Evolutionary conservation across 2,329 filamentous ascomycete species (phyloP).

Genomic region (Onygena corvina): DNA sequence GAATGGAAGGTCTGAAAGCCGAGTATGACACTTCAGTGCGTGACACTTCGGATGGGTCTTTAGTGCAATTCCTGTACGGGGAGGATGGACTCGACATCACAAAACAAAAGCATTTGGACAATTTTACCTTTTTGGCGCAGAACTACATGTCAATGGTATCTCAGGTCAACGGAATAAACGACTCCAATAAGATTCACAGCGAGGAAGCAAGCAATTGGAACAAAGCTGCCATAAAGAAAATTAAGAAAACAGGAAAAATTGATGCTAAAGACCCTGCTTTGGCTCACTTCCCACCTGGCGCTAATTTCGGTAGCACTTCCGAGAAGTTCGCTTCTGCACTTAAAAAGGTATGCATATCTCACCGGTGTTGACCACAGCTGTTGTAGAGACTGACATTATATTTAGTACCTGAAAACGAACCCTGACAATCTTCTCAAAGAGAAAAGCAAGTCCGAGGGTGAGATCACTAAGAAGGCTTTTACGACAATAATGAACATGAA

Average conservation of each 20-base stretch:
- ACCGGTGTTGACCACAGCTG: background rate
- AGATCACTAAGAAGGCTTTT: conserved; percentile 57
- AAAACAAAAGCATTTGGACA: conserved; percentile 79
- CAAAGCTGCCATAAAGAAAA: conserved; percentile 62
- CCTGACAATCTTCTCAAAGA: conserved; percentile 47
- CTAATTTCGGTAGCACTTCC: conserved; percentile 67
- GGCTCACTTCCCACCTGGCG: conserved; percentile 60
- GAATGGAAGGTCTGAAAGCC: conserved; percentile 87
- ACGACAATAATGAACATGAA: conserved; percentile 80
- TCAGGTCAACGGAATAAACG: conserved; percentile 55
- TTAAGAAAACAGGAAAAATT: conserved; percentile 57
- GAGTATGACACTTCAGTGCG: conserved; percentile 90
- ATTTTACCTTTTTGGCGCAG: conserved; percentile 81
- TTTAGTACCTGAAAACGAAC: conserved; percentile 65
- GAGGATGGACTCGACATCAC: conserved; percentile 91
- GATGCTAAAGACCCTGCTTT: conserved; percentile 64
- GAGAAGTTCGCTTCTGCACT: conserved; percentile 68
- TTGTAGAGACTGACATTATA: background rate
- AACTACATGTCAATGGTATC: conserved; percentile 73
- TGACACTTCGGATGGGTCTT: conserved; percentile 72
- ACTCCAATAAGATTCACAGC: conserved; percentile 46
- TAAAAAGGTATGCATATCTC: conserved; percentile 39
- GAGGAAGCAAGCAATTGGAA: conserved; percentile 53
- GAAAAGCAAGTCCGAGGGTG: conserved; percentile 43
- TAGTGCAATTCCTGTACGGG: conserved; percentile 92